Conservation (phyloP, 2,329 filamentous ascomycete species). For the Colletotrichum chlorophyti region DNA sequence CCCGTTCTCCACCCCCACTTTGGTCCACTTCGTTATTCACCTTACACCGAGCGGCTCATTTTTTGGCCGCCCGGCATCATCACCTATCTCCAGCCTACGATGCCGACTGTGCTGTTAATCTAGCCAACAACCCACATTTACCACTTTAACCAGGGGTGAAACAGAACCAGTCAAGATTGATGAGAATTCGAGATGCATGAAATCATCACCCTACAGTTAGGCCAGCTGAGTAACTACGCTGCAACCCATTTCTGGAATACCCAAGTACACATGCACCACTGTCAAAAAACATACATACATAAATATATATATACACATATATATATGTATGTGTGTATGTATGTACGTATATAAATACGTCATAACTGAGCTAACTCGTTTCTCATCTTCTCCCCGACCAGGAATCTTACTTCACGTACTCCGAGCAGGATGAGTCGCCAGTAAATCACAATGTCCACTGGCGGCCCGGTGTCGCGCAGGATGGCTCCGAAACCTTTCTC, state of each 20-base stretch:
- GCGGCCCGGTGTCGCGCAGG: constrained; percentile 79
- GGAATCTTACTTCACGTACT: constrained; percentile 98
- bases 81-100: too few species aligned
- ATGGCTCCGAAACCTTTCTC: constrained; percentile 90
- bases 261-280: constrained; percentile 62
- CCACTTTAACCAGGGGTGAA: background rate
- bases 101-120: too few species aligned
- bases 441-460: constrained; percentile 91
- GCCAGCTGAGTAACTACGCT: constrained; percentile 90
- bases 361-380: background rate
- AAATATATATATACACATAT: too few species aligned
- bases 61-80: too few species aligned
- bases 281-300: too few species aligned
- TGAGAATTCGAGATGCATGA: constrained; percentile 88
- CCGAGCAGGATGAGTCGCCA: constrained; percentile 67
- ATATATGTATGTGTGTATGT: too few species aligned
- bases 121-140: background rate
- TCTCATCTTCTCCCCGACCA: too few species aligned
- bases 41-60: too few species aligned
- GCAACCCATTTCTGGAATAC: constrained; percentile 98
- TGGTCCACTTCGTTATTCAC: background rate
- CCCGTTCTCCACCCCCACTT: constrained; percentile 4
- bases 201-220: constrained; percentile 91
- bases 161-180: too few species aligned
- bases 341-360: too few species aligned